These are phyloP conservation scores for Blyttiomyces sp. DNA, from an alignment of 371 early-diverging fungal genomes.

Conservation along the genomic window DNA sequence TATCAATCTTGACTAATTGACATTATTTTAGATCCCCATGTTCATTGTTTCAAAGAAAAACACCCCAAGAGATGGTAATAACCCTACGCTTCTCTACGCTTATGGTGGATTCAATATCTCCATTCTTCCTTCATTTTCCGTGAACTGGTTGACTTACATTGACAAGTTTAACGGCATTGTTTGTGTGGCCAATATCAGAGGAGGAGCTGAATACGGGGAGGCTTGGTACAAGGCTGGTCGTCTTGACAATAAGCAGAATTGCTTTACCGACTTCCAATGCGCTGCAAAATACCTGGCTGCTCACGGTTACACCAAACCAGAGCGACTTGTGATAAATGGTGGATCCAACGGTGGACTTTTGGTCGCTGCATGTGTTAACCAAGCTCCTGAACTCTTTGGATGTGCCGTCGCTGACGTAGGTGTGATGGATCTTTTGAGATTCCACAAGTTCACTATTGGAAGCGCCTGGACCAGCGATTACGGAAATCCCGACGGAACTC, in stretches of 20 bases:
- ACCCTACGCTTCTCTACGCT: slow-evolving; percentile 60
- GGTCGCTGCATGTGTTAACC: slow-evolving; percentile 42
- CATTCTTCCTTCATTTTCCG: slow-evolving; percentile 49
- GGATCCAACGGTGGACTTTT: slow-evolving; percentile 51
- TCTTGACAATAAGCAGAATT: slow-evolving; percentile 42
- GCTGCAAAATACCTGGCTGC: slow-evolving; percentile 40
- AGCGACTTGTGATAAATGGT: slow-evolving; percentile 44
- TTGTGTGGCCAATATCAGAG: slow-evolving; percentile 48
- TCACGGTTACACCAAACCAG: slow-evolving; percentile 31
- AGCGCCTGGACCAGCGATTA: slow-evolving; percentile 42
- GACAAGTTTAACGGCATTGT: slow-evolving; percentile 46
- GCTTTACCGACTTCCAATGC: slow-evolving; percentile 45
- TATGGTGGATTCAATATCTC: slow-evolving; percentile 64
- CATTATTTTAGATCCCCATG: slow-evolving; percentile 53
- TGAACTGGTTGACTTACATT: slow-evolving; percentile 42
- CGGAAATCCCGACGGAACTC: slow-evolving; percentile 37
- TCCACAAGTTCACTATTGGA: slow-evolving; percentile 50
- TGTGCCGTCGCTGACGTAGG: slow-evolving; percentile 42
- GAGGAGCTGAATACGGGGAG: slow-evolving; percentile 48
- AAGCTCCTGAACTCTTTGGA: slow-evolving; percentile 47
- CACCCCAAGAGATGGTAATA: slow-evolving; percentile 43
- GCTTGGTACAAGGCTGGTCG: slow-evolving; percentile 46
- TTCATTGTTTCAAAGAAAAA: slow-evolving; percentile 58
- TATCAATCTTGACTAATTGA: not conserved
- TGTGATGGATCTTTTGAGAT: slow-evolving; percentile 42